Evolutionary conservation across 2,329 filamentous ascomycete species (phyloP).

Genomic region (Hypoxylon sp.): DNA sequence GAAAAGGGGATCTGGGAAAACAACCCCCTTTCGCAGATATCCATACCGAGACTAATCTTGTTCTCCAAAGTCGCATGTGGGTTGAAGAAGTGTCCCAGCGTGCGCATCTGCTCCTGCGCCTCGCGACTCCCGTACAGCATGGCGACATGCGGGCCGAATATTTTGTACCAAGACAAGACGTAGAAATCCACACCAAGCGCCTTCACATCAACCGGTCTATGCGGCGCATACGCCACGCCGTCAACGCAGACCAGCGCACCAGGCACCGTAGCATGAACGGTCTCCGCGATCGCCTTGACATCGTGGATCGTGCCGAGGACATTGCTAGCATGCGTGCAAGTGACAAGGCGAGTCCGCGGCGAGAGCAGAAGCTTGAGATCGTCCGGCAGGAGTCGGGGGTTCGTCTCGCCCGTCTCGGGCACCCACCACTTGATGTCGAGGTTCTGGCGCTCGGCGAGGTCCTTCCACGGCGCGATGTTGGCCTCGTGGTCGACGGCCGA

Average conservation of each 20-base stretch:
- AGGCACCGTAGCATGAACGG: slow-evolving; percentile 50
- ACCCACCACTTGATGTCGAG: slow-evolving; percentile 77
- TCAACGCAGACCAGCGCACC: slow-evolving; percentile 75
- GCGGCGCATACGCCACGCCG: slow-evolving; percentile 79
- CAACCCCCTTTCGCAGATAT: no score
- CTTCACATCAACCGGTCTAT: slow-evolving; percentile 73
- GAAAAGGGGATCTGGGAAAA: neutral
- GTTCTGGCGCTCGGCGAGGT: slow-evolving; percentile 67
- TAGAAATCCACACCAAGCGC: slow-evolving; percentile 78
- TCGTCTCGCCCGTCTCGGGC: slow-evolving; percentile 53
- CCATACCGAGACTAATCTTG: slow-evolving; percentile 61
- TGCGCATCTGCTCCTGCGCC: slow-evolving; percentile 64
- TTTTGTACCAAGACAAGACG: slow-evolving; percentile 83
- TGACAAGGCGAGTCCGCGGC: slow-evolving; percentile 71
- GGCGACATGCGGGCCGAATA: slow-evolving; percentile 79
- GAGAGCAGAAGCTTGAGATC: slow-evolving; percentile 68
- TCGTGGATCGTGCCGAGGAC: slow-evolving; percentile 41
- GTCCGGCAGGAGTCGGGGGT: slow-evolving; percentile 66
- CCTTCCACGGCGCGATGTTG: slow-evolving; percentile 78
- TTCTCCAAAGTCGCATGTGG: slow-evolving; percentile 63
- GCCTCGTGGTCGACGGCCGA: slow-evolving; percentile 81
- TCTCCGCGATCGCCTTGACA: slow-evolving; percentile 33
- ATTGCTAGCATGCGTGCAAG: slow-evolving; percentile 73
- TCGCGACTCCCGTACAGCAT: slow-evolving; percentile 70
- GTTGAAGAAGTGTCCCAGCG: slow-evolving; percentile 69